Percentiles rank a stretch among this genome's conserved stretches.
These are phyloP conservation scores for Pyrenula massariospora DNA, from an alignment of 495 filamentous ascomycete species.

Conservation along the genomic window DNA sequence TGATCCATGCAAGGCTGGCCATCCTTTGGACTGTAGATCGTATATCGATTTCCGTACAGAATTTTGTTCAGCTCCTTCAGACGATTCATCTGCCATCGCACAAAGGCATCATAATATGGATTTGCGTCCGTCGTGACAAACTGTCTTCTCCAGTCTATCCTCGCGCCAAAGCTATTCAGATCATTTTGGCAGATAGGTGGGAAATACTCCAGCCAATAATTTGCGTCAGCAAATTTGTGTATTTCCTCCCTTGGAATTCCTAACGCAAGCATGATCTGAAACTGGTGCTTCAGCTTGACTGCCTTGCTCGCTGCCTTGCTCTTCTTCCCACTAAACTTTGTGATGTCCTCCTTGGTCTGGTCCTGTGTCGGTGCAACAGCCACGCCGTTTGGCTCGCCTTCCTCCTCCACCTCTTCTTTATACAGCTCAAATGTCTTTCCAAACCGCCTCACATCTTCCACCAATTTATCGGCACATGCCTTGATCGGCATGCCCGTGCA, in stretches of 20 bases:
- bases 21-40: constrained; percentile 92
- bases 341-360: constrained; percentile 59
- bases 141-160: constrained; percentile 84
- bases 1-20: constrained; percentile 98
- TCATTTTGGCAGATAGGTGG: constrained; percentile 72
- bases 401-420: constrained; percentile 40
- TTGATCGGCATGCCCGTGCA: constrained; percentile 98
- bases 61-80: constrained; percentile 86
- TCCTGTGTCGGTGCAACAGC: constrained; percentile 46
- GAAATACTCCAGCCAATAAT: constrained; percentile 82
- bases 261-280: constrained; percentile 79
- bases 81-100: constrained; percentile 95
- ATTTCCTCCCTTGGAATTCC: constrained; percentile 80
- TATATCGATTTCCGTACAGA: constrained; percentile 87
- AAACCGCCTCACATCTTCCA: constrained; percentile 79
- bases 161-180: constrained; percentile 68
- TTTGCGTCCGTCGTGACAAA: constrained; percentile 96
- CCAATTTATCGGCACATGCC: constrained; percentile 89
- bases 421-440: constrained; percentile 76
- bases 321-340: constrained; percentile 90
- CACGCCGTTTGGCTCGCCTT: constrained; percentile 13
- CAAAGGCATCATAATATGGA: constrained; percentile 92
- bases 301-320: constrained; percentile 86
- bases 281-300: constrained; percentile 81
- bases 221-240: constrained; percentile 78